These are phyloP conservation scores for Rutstroemia sydowiana DNA, from an alignment of 2,329 filamentous ascomycete genomes.

Conservation along the genomic window DNA sequence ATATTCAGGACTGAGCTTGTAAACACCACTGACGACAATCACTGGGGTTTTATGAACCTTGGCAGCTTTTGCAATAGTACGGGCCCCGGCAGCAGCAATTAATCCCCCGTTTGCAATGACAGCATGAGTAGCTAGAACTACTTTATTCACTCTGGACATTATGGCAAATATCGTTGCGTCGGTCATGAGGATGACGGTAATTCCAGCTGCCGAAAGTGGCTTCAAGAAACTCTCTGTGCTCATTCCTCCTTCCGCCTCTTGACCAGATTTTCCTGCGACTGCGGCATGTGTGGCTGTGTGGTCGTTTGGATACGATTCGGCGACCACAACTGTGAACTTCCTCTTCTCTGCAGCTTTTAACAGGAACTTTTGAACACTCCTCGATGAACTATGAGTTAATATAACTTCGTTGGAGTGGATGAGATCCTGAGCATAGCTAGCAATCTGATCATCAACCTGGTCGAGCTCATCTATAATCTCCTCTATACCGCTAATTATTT, in stretches of 20 bases:
- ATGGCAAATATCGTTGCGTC: conserved; percentile 85
- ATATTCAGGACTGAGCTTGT: conserved; percentile 87
- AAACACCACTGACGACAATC: conserved; percentile 82
- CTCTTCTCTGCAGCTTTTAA: conserved; percentile 80
- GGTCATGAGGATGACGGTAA: conserved; percentile 75
- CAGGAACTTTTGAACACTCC: conserved; percentile 83
- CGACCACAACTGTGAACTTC: conserved; percentile 85
- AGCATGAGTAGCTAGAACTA: conserved; percentile 80
- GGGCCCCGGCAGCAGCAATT: conserved; percentile 76
- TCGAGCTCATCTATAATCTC: conserved; percentile 95
- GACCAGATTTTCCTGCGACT: conserved; percentile 45
- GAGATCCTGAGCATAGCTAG: conserved; percentile 78
- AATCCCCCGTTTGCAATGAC: conserved; percentile 85
- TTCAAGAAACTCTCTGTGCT: conserved; percentile 57
- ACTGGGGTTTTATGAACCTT: conserved; percentile 77
- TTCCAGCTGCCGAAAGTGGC: conserved; percentile 68
- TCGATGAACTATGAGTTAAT: conserved; percentile 78
- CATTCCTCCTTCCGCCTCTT: conserved; percentile 38
- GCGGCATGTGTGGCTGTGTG: conserved; percentile 55
- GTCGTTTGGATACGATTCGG: conserved; percentile 65
- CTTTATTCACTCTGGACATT: conserved; percentile 93
- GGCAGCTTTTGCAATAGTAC: conserved; percentile 76
- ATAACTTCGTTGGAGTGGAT: conserved; percentile 92
- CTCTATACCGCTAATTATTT: conserved; percentile 88
- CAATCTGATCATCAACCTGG: conserved; percentile 89